phyloP scores from a whole-genome alignment of 2,329 filamentous ascomycete species.

The Aureobasidium mangrovei region DNA sequence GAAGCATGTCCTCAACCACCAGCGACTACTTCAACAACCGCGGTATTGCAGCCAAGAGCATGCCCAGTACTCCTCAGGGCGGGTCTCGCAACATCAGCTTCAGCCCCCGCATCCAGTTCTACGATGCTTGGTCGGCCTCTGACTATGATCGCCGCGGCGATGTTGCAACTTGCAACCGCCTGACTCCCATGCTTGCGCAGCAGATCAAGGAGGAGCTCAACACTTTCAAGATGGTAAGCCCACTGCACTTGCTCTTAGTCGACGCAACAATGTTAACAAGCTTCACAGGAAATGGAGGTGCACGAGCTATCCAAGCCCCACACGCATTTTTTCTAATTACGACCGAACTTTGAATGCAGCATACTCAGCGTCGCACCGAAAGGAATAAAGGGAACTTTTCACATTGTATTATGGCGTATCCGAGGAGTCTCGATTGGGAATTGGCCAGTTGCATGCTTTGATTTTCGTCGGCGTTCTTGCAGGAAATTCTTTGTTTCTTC shows the following conservation, averaged over 20 bases:
- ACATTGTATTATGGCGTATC: slow-evolving; percentile 14
- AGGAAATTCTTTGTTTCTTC: slow-evolving; percentile 10
- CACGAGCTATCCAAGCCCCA: slow-evolving; percentile 98
- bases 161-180: slow-evolving; percentile 92
- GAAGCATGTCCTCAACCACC: slow-evolving; percentile 37
- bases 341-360: slow-evolving; percentile 13
- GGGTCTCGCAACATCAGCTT: slow-evolving; percentile 59
- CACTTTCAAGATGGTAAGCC: slow-evolving; percentile 93
- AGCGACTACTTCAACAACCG: slow-evolving; percentile 82
- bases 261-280: slow-evolving; percentile 31
- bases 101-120: slow-evolving; percentile 86
- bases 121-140: slow-evolving; percentile 91
- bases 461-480: slow-evolving; percentile 7
- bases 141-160: slow-evolving; percentile 96
- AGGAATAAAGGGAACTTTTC: slow-evolving; percentile 4
- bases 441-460: slow-evolving; percentile 12
- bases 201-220: slow-evolving; percentile 99
- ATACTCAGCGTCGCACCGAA: slow-evolving; percentile 12
- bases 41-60: slow-evolving; percentile 64
- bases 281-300: slow-evolving; percentile 92
- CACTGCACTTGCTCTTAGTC: not conserved
- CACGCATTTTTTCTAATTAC: slow-evolving; percentile 95
- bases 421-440: slow-evolving; percentile 4
- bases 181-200: slow-evolving; percentile 94
- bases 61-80: slow-evolving; percentile 67